Conservation (phyloP, 345 rosid genomes). For the Theobroma cacao region DNA sequence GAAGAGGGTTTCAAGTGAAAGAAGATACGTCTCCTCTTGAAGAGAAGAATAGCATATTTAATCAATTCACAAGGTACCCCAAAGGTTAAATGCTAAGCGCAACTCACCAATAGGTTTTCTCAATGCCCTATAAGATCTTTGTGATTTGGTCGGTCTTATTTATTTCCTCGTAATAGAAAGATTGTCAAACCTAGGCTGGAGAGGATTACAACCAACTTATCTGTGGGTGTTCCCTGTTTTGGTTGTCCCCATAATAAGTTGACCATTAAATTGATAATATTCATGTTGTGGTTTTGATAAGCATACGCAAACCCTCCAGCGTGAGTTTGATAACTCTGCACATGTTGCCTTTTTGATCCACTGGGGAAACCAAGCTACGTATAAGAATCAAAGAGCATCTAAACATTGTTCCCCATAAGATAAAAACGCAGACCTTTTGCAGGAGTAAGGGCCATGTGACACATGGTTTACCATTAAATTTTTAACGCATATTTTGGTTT, state of each 20-base stretch:
- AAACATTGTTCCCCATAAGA: background rate
- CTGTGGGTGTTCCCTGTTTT: conserved; percentile 1
- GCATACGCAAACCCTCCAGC: background rate
- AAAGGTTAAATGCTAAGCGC: background rate
- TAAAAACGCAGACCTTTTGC: too few relatives aligned
- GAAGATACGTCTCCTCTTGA: background rate
- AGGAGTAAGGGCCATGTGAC: too few relatives aligned
- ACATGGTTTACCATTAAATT: too few relatives aligned
- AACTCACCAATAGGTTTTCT: background rate
- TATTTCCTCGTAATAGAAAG: conserved; percentile 1
- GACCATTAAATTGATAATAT: background rate
- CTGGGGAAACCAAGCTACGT: background rate
- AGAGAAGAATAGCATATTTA: background rate
- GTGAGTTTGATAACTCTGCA: background rate
- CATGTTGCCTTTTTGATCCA: background rate
- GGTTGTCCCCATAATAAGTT: background rate
- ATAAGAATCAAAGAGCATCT: too few relatives aligned
- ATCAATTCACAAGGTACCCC: background rate
- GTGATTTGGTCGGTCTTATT: conserved; percentile 3
- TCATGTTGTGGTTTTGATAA: background rate
- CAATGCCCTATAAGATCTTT: background rate
- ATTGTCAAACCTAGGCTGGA: background rate
- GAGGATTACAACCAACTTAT: background rate
- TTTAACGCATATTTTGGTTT: too few relatives aligned
- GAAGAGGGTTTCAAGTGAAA: background rate